Evolutionary conservation across 495 filamentous ascomycete species (phyloP), one percentile per base, ranked within the genome.

Genomic region (Penicillium pulvis): DNA sequence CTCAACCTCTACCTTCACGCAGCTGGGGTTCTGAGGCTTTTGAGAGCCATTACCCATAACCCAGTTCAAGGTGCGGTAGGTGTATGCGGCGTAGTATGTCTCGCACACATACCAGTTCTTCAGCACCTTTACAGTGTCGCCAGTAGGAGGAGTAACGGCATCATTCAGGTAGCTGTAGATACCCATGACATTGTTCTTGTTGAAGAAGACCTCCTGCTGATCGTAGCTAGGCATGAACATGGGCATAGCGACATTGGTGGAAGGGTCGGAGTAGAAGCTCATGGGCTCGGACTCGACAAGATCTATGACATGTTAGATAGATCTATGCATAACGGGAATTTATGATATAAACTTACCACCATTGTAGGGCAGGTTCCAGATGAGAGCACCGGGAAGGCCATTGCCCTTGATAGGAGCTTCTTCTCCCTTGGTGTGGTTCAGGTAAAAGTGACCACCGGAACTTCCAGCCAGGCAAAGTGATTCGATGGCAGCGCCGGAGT

Each of bases 1-100:
- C 55, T 70, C 69, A 55, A 85, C 76, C 30, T 70, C 63, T 1
- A 85, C 82, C 24, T 73, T 60, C 53, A 75, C 67, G 65, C 84
- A 87, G 14, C 77, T 82, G 3, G 83, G 83, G 64, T 85, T 87
- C 70, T 81, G 73, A 14, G 84, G 82, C 57, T 64, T 62, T 12
- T 55, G 55, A 5, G 35, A 48, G 9, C 60, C 68, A 23, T 63
- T 49, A 7, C 78, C 77, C 57, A 76, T 36, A 6, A 74, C 68
- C 82, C 82, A 87, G 30, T 71, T 75, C 19, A 86, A 54, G 0
- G 77, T 76, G 31, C 73, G 66, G 67, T 85, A 85, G 60, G 71
- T 68, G 61, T 86, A 86, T 17, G 73, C 75, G 11, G 60, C 62
- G 47, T 73, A 78, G 61, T 82, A 74, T 19, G 80, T 77, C 63